Evolutionary conservation across 371 early-diverging fungal genomes (phyloP).

Genomic region (Mortierella sp.): DNA sequence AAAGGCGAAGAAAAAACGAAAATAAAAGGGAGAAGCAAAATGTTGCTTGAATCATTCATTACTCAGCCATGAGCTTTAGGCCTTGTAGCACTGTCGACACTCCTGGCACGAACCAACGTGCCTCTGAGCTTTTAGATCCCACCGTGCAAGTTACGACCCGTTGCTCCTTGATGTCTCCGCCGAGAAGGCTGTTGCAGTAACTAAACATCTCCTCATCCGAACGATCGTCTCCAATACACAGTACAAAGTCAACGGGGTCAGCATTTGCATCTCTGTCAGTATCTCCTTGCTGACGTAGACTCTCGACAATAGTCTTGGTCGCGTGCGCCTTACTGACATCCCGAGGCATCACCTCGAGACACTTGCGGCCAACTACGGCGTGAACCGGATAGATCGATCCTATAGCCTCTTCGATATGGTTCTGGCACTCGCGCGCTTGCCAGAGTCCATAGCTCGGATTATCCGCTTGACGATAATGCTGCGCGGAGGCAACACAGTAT

Average conservation of each 20-base stretch:
- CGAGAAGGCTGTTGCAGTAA: conserved; percentile 65
- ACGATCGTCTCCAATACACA: conserved; percentile 85
- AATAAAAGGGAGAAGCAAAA: no score
- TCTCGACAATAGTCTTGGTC: conserved; percentile 67
- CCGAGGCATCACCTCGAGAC: conserved; percentile 85
- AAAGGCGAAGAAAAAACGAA: no score
- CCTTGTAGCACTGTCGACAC: conserved; percentile 60
- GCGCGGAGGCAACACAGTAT: no score
- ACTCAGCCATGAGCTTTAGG: conserved; percentile 44
- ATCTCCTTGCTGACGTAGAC: conserved; percentile 26
- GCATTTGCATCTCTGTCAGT: no score
- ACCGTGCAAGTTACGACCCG: conserved; percentile 68
- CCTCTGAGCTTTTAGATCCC: conserved; percentile 68
- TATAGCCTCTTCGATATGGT: conserved; percentile 87
- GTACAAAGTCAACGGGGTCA: conserved; percentile 68
- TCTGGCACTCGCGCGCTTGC: conserved; percentile 93
- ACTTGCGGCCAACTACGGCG: conserved; percentile 91
- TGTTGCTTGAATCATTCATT: no score
- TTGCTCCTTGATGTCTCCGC: conserved; percentile 3
- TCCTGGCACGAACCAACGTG: conserved; percentile 66
- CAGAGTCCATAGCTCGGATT: conserved; percentile 76
- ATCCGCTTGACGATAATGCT: conserved; percentile 81
- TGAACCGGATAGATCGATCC: conserved; percentile 90
- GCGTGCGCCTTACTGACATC: conserved; percentile 75
- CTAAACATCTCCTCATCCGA: conserved; percentile 90